Percentiles rank a stretch among this genome's conserved stretches.
phyloP scores from a whole-genome alignment of 1,284 basidiomycete species.

The Austroboletus novae-zelandiae region DNA sequence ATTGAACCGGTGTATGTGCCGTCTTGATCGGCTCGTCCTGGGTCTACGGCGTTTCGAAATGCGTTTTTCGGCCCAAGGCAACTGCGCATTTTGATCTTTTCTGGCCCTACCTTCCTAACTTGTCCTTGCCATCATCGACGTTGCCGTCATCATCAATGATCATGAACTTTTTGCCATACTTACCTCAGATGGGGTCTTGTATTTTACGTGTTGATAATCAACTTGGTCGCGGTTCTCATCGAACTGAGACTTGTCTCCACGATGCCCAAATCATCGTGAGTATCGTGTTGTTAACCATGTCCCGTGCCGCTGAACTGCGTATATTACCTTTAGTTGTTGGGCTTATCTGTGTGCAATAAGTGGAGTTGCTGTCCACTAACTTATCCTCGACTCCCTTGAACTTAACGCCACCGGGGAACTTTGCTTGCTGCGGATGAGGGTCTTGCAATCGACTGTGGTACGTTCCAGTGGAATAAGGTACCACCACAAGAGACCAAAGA shows the following conservation, averaged over 20 bases:
- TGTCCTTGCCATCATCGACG: slow-evolving; percentile 31
- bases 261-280: slow-evolving; percentile 48
- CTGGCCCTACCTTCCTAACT: slow-evolving; percentile 40
- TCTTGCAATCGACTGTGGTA: slow-evolving; percentile 54
- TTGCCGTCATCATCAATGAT: slow-evolving; percentile 42
- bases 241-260: slow-evolving; percentile 34
- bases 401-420: too few relatives aligned
- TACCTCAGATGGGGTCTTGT: slow-evolving; percentile 27
- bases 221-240: slow-evolving; percentile 36
- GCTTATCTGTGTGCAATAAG: too few relatives aligned
- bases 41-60: slow-evolving; percentile 45
- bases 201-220: slow-evolving; percentile 32
- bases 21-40: slow-evolving; percentile 41
- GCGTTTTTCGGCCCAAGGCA: slow-evolving; percentile 37
- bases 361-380: too few relatives aligned
- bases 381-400: too few relatives aligned
- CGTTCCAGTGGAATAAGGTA: slow-evolving; percentile 61
- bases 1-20: slow-evolving; percentile 28
- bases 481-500: slow-evolving; percentile 15
- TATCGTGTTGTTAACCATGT: background rate
- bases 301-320: background rate
- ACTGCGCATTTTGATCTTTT: slow-evolving; percentile 49
- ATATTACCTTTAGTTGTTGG: too few relatives aligned
- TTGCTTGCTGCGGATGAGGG: slow-evolving; percentile 32
- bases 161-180: slow-evolving; percentile 30